phyloP scores from a whole-genome alignment of 2,329 filamentous ascomycete genomes.

The Fusarium acutatum region DNA sequence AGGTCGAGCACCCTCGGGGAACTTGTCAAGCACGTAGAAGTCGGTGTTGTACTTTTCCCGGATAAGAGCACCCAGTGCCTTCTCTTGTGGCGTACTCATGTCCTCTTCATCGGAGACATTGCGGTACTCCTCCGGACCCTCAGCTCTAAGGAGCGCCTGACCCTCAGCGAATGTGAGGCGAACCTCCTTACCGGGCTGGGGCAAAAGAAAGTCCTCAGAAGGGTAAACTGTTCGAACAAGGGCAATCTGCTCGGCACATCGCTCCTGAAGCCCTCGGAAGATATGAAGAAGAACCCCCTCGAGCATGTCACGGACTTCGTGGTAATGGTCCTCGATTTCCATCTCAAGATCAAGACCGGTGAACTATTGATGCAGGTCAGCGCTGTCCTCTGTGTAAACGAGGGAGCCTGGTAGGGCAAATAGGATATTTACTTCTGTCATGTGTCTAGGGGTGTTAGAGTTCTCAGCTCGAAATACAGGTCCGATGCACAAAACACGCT shows the following conservation, averaged over 20 bases:
- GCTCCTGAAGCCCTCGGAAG: conserved; percentile 75
- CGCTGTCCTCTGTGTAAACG: background rate
- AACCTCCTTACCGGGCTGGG: conserved; percentile 76
- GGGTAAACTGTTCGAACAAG: conserved; percentile 77
- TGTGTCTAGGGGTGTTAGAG: conserved; percentile 83
- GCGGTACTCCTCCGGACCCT: conserved; percentile 71
- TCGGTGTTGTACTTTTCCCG: conserved; percentile 91
- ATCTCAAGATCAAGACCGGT: conserved; percentile 90
- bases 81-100: conserved; percentile 82
- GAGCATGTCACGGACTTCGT: conserved; percentile 76
- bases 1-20: conserved; percentile 85
- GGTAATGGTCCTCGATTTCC: conserved; percentile 81
- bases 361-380: conserved; percentile 59
- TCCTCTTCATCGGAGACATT: conserved; percentile 81
- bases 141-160: conserved; percentile 78
- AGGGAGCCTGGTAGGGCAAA: conserved; percentile 9
- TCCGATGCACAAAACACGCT: conserved; percentile 80
- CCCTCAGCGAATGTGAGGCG: conserved; percentile 81
- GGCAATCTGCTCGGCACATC: conserved; percentile 76
- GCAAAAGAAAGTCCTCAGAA: conserved; percentile 80
- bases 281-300: conserved; percentile 81
- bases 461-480: conserved; percentile 89
- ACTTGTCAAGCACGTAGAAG: conserved; percentile 97
- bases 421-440: conserved; percentile 70
- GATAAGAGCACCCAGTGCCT: conserved; percentile 86